Evolutionary conservation across 192 early-diverging fungal genomes (phyloP).

Genomic region (Backusella luteola): DNA sequence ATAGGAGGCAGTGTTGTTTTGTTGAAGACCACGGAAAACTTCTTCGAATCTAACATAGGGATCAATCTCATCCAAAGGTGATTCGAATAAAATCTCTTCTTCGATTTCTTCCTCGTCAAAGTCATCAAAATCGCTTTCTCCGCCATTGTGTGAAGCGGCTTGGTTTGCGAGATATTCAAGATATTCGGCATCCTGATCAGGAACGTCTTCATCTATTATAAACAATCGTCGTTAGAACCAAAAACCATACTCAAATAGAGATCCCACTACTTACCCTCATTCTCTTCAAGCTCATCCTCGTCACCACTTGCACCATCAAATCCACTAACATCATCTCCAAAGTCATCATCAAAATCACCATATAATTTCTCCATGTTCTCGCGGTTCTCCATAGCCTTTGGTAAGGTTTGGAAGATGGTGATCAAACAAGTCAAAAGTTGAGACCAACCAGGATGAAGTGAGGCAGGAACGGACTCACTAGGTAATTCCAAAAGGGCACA

Average conservation of each 20-base stretch:
- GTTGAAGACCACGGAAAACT: conserved; percentile 59
- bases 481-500: conserved; percentile 74
- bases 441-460: conserved; percentile 71
- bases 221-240: neutral
- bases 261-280: conserved; percentile 11
- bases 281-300: conserved; percentile 46
- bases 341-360: conserved; percentile 57
- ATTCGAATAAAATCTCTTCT: conserved; percentile 76
- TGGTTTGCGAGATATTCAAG: conserved; percentile 57
- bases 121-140: conserved; percentile 59
- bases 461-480: conserved; percentile 62
- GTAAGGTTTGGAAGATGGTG: conserved; percentile 73
- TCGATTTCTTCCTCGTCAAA: conserved; percentile 57
- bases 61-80: conserved; percentile 75
- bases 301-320: conserved; percentile 60
- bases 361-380: conserved; percentile 52
- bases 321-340: conserved; percentile 28
- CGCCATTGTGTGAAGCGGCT: conserved; percentile 34
- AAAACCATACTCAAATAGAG: neutral
- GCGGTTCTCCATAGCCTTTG: conserved; percentile 59
- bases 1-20: conserved; percentile 54
- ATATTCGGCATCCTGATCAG: conserved; percentile 63
- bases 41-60: conserved; percentile 72
- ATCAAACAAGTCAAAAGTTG: conserved; percentile 74
- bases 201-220: conserved; percentile 51